phyloP scores from a whole-genome alignment of 441 rosid genomes.

The Brassica balearica region DNA sequence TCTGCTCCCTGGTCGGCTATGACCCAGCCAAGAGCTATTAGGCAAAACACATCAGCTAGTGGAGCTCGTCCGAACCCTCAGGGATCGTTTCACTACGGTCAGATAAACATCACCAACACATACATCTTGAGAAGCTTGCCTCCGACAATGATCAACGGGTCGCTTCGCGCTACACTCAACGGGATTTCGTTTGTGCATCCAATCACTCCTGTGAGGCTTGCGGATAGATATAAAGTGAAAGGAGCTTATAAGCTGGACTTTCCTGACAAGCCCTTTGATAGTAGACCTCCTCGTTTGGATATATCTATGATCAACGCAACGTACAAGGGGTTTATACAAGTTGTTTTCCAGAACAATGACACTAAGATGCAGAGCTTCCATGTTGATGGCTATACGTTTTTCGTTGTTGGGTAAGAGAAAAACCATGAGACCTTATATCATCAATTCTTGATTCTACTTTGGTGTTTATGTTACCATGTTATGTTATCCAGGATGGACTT shows the following conservation, averaged over 20 bases:
- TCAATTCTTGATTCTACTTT: background rate
- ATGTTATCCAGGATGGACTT: background rate
- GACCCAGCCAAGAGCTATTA: slow-evolving; percentile 3
- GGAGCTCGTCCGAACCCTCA: slow-evolving; percentile 1
- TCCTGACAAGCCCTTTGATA: background rate
- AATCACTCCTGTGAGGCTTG: background rate
- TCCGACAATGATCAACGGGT: background rate
- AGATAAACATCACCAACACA: background rate
- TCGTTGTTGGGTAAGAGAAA: background rate
- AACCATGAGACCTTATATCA: background rate
- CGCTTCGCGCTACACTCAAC: background rate
- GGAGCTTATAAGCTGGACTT: slow-evolving; percentile 6
- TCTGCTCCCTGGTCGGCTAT: background rate
- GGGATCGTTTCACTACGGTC: slow-evolving; percentile 4
- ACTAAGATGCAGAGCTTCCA: slow-evolving; percentile 3
- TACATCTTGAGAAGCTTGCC: slow-evolving; percentile 5
- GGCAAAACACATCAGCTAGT: slow-evolving; percentile 3
- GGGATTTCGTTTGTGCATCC: slow-evolving; percentile 6
- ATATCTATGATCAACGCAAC: slow-evolving; percentile 3
- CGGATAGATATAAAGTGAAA: background rate
- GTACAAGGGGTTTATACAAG: background rate
- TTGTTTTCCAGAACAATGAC: slow-evolving; percentile 7
- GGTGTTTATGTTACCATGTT: background rate
- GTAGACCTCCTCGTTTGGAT: background rate
- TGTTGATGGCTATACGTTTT: background rate